phyloP scores from a whole-genome alignment of 2,329 filamentous ascomycete genomes.

The Rhytidhysteron rufulum region DNA sequence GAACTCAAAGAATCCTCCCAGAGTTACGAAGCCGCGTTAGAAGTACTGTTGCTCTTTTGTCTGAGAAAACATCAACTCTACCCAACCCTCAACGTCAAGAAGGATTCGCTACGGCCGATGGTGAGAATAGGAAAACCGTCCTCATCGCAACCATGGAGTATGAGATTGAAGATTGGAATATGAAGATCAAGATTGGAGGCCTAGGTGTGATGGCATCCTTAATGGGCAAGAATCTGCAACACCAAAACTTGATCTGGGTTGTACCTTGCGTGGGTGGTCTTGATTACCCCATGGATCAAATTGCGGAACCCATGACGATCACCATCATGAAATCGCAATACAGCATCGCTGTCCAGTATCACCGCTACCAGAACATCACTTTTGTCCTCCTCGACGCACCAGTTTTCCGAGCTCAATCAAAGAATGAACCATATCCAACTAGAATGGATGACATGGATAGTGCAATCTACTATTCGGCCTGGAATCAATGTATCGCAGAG shows the following conservation, averaged over 20 bases:
- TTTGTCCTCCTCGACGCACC: conserved; percentile 65
- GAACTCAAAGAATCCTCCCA: conserved; percentile 27
- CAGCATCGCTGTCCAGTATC: conserved; percentile 61
- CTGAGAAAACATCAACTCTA: conserved; percentile 1
- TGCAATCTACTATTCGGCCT: conserved; percentile 66
- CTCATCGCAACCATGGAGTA: conserved; percentile 70
- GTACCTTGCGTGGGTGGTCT: conserved; percentile 56
- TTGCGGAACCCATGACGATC: conserved; percentile 59
- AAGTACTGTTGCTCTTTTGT: conserved; percentile 4
- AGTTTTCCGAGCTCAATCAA: conserved; percentile 62
- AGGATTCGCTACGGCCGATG: conserved; percentile 12
- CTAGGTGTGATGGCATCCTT: conserved; percentile 67
- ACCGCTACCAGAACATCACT: conserved; percentile 61
- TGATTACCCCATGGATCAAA: conserved; percentile 58
- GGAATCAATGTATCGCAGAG: conserved; percentile 67
- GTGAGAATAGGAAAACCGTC: conserved; percentile 47
- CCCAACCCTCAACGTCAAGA: conserved; percentile 11
- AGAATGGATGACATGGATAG: conserved; percentile 67
- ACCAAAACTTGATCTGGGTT: conserved; percentile 61
- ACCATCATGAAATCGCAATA: conserved; percentile 59
- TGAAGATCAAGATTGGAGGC: conserved; percentile 70
- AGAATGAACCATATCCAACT: conserved; percentile 61
- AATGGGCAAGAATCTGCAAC: conserved; percentile 63
- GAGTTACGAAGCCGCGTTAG: conserved; percentile 3
- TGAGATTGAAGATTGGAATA: conserved; percentile 65